Percentiles rank a stretch among this genome's conserved stretches.
These are phyloP conservation scores for Russula griseocarnosa DNA, from an alignment of 768 basidiomycete genomes.

Conservation along the genomic window DNA sequence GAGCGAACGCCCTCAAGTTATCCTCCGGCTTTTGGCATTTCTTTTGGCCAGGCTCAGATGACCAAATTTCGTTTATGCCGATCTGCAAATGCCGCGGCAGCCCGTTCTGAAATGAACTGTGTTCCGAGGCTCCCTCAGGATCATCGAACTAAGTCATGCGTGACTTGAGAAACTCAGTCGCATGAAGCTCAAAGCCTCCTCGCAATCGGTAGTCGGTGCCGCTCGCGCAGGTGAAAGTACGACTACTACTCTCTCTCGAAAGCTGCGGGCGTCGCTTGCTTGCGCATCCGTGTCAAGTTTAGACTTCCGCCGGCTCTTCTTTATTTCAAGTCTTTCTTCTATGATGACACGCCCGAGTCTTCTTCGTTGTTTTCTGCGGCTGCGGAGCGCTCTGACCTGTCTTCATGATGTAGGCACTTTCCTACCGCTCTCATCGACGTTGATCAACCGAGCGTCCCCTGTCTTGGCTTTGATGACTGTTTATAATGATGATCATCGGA, in stretches of 20 bases:
- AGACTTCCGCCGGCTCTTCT: slow-evolving; percentile 56
- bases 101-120: no score
- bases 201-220: slow-evolving; percentile 59
- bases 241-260: slow-evolving; percentile 63
- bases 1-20: no score
- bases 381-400: slow-evolving; percentile 33
- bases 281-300: slow-evolving; percentile 68
- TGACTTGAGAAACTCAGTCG: no score
- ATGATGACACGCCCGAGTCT: background rate
- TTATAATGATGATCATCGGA: background rate
- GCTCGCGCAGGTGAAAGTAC: slow-evolving; percentile 67
- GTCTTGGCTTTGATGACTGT: slow-evolving; percentile 4
- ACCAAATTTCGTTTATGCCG: no score
- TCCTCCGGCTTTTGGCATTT: no score
- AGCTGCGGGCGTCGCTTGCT: slow-evolving; percentile 66
- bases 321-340: slow-evolving; percentile 29
- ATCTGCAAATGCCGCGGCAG: no score
- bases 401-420: slow-evolving; percentile 38
- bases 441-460: slow-evolving; percentile 47
- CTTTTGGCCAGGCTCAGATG: no score
- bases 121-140: no score
- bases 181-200: no score
- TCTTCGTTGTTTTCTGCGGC: slow-evolving; percentile 28
- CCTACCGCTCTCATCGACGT: slow-evolving; percentile 48
- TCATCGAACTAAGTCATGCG: no score